phyloP scores from a whole-genome alignment of 2,329 filamentous ascomycete genomes.

The Calonectria montana region DNA sequence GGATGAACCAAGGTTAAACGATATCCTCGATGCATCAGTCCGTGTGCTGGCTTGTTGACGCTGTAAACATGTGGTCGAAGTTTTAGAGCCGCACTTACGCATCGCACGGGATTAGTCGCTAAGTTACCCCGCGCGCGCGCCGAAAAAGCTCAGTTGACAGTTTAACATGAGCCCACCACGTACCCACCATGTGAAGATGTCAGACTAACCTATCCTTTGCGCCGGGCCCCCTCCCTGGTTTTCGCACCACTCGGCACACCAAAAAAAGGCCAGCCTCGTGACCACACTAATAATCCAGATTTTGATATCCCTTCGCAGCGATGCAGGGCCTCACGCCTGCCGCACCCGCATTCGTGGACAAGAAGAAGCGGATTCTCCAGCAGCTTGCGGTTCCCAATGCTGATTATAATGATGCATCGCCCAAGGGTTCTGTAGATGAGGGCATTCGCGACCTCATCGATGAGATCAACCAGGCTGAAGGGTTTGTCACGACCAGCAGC shows the following conservation, averaged over 20 bases:
- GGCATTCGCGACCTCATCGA: conserved; percentile 82
- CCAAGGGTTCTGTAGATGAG: conserved; percentile 87
- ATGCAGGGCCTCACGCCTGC: conserved; percentile 48
- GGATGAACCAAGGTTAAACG: conserved; percentile 25
- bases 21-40: background rate
- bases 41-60: conserved; percentile 9
- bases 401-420: conserved; percentile 85
- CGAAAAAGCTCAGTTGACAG: conserved; percentile 11
- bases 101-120: too few species aligned
- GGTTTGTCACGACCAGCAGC: conserved; percentile 91
- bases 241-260: conserved; percentile 21
- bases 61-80: conserved; percentile 35
- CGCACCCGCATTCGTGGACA: conserved; percentile 60
- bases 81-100: conserved; percentile 30
- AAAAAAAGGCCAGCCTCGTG: conserved; percentile 38
- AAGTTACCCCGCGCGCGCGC: too few species aligned
- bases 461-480: conserved; percentile 79
- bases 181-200: background rate
- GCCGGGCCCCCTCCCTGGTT: conserved; percentile 17
- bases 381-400: conserved; percentile 75
- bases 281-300: conserved; percentile 29
- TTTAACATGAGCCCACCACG: conserved; percentile 25
- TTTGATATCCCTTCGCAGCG: conserved; percentile 13
- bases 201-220: conserved; percentile 25
- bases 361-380: conserved; percentile 79